Evolutionary conservation across 148 eudicot genomes (phyloP).

Genomic region (Rhododendron molle): DNA sequence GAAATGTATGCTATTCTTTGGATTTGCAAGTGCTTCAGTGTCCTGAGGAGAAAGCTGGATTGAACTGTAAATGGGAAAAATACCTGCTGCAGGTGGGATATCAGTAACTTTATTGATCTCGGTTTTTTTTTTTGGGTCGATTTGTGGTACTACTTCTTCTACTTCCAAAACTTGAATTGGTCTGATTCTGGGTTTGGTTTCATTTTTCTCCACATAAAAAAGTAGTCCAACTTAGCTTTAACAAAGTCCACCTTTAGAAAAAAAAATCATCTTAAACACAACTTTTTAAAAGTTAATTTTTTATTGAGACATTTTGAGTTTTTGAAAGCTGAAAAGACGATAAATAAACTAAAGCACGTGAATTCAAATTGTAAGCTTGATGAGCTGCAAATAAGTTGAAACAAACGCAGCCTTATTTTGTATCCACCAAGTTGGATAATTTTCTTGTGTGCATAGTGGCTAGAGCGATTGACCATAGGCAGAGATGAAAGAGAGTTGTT

Average conservation of each 20-base stretch:
- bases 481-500: neutral
- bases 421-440: neutral
- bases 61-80: conserved; percentile 60
- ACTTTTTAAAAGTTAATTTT: neutral
- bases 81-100: conserved; percentile 70
- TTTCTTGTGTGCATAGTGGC: neutral
- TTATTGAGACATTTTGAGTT: neutral
- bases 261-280: neutral
- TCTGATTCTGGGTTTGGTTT: neutral
- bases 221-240: neutral
- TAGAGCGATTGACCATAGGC: neutral
- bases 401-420: neutral
- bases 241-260: neutral
- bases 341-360: neutral
- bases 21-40: conserved; percentile 61
- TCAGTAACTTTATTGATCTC: neutral
- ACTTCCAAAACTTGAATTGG: neutral
- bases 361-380: neutral
- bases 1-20: conserved; percentile 59
- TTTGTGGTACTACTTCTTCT: neutral
- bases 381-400: neutral
- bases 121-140: neutral
- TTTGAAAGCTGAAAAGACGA: neutral
- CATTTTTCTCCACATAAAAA: neutral
- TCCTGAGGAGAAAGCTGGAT: conserved; percentile 69